Evolutionary conservation across 495 filamentous ascomycete species (phyloP), one percentile per base, ranked within the genome.

Genomic region (Penicillium tannophilum): DNA sequence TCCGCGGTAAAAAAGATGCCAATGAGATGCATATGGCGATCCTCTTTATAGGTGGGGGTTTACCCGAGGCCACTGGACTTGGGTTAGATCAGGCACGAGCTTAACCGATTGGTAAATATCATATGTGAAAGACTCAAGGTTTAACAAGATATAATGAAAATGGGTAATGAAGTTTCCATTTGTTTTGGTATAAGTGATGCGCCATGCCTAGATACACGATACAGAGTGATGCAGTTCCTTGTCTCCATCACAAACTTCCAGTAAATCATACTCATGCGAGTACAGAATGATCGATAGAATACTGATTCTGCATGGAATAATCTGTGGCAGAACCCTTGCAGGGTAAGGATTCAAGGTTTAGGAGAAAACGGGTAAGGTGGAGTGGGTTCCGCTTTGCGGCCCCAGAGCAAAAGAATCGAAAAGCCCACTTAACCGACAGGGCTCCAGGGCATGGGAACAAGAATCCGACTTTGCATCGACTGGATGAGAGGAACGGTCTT

Each of bases 401-500:
- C 46, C 45, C 24, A 11, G 9, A 49, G 46, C 45, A 47, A 47
- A 49, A 30, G 12, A 4, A 17, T 31, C 3, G 26, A 30, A 30
- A 49, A 41, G 39, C 39, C 46, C 14, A 42, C 52, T 55, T 55
- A 95, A 60, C 89, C 88, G 52, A 98, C 91, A 7, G 94, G 92
- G 63, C 90, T 93, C 94, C 94, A 98, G 8, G 91, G 88, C 89
- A 96, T 91, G 5, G 95, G 92, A 55, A 98, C 88, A 67, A 98
- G 71, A 67, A 98, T 92, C 69, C 89, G 81, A 70, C 90, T 94
- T 82, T 93, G 90, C 94, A 98, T 98, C 55, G 78, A 87, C 81
- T 95, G 92, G 68, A 98, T 98, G 52, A 98, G 80, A 19, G 94
- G 94, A 42, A 98, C 95, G 1, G 94, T 98, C 82, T 96, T 96